Conservation (phyloP, 495 filamentous ascomycete genomes). For the Xylaria curta region DNA sequence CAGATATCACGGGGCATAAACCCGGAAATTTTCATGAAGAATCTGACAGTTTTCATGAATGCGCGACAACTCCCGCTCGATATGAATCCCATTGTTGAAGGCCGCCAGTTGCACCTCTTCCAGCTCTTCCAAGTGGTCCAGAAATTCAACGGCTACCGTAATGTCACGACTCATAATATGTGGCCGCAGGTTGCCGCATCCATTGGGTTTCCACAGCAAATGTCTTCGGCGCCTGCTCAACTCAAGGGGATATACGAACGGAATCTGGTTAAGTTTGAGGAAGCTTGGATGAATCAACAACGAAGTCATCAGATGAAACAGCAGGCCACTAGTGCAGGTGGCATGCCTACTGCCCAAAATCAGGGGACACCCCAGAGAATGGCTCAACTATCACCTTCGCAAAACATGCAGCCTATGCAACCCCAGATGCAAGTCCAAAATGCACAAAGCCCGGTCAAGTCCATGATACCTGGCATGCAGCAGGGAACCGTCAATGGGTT, state of each 20-base stretch:
- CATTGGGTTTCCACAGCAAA: conserved; percentile 71
- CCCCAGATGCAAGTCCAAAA: conserved; percentile 56
- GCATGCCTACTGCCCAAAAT: conserved; percentile 47
- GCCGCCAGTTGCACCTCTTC: conserved; percentile 72
- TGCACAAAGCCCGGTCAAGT: conserved; percentile 58
- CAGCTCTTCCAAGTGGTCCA: conserved; percentile 79
- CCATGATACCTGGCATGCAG: conserved; percentile 50
- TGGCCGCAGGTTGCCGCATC: conserved; percentile 75
- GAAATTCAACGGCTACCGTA: conserved; percentile 75
- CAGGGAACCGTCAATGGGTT: conserved; percentile 58
- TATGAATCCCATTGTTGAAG: conserved; percentile 69
- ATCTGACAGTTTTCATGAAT: conserved; percentile 73
- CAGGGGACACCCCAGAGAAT: conserved; percentile 48
- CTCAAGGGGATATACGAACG: conserved; percentile 74
- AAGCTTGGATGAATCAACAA: conserved; percentile 66
- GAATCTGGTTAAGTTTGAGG: conserved; percentile 76
- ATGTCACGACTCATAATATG: conserved; percentile 66
- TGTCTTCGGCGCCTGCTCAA: conserved; percentile 69
- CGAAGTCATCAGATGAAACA: conserved; percentile 67
- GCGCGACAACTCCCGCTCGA: conserved; percentile 72
- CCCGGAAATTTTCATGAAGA: conserved; percentile 77
- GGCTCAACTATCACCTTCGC: conserved; percentile 52
- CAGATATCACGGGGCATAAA: conserved; percentile 46
- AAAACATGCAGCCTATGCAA: conserved; percentile 55
- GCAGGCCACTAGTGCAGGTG: conserved; percentile 45